phyloP scores from a whole-genome alignment of 805 yeast species.

The Pichia sporocuriosa region DNA sequence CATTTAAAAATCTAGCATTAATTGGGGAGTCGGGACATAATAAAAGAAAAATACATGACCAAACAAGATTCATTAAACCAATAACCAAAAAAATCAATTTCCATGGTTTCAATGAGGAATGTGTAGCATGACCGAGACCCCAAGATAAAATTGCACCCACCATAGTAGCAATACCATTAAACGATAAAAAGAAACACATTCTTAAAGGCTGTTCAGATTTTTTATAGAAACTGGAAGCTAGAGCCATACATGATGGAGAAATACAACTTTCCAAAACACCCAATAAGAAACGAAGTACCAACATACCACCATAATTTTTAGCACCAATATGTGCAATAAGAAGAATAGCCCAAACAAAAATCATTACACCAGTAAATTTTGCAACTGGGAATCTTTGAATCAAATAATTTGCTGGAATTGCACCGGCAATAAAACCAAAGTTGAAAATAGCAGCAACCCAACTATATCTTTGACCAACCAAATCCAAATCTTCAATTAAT shows the following conservation, averaged over 20 bases:
- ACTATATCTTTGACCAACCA: constrained; percentile 36
- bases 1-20: constrained; percentile 30
- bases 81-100: constrained; percentile 29
- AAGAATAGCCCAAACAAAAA: constrained; percentile 40
- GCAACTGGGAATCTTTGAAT: constrained; percentile 43
- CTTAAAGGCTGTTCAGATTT: constrained; percentile 29
- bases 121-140: constrained; percentile 24
- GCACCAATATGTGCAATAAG: constrained; percentile 43
- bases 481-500: constrained; percentile 39
- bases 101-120: constrained; percentile 26
- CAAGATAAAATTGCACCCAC: constrained; percentile 29
- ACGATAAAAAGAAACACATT: constrained; percentile 26
- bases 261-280: constrained; percentile 37
- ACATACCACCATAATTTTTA: constrained; percentile 39
- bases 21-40: constrained; percentile 31
- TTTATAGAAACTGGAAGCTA: constrained; percentile 29
- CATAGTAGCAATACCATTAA: constrained; percentile 27
- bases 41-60: constrained; percentile 27
- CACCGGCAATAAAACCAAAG: constrained; percentile 43
- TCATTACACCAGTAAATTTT: constrained; percentile 23
- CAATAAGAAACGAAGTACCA: constrained; percentile 40
- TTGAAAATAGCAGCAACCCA: constrained; percentile 27
- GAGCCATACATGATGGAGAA: constrained; percentile 32
- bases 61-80: constrained; percentile 29
- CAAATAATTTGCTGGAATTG: constrained; percentile 44